Evolutionary conservation across 23 red algal species (phyloP), one percentile per base, ranked within the genome.

Genomic region (Chondrus crispus): DNA sequence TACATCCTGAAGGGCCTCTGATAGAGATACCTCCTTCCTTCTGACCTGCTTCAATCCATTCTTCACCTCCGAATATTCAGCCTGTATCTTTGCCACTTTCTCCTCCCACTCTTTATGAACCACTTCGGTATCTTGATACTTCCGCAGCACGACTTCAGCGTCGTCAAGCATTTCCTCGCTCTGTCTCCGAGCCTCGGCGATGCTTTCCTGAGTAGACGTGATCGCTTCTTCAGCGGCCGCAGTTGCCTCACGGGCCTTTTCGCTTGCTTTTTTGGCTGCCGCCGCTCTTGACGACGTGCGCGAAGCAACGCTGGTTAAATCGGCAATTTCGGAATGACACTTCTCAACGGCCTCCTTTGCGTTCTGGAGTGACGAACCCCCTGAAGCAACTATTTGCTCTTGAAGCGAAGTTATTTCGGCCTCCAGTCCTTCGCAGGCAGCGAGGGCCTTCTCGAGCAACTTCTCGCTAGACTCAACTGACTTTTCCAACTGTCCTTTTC

Each of bases 331-430:
- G 14, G n/a, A 64, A n/a, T 53, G 29, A 19, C 48, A 73, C 5
- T 38, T 14, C 45, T 81, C 90, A 16, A 91, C 82, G n/a, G 70
- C 88, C 22, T 73, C 77, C 50, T 89, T 89, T 11, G 91, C 89
- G 20, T 85, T 62, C 36, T 88, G 60, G 85, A 94, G 54, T 55
- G 74, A 55, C 49, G 36, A 12, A 9, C 90, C 95, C 29, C 95
- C 95, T 26, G 79, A 64, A n/a, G 90, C 91, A 14, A 98, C 44
- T 26, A 98, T 91, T 51, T 71, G 50, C 54, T 84, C 90, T 50
- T 98, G 86, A 12, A 94, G 57, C 51, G 86, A 2, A 24, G 30
- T 38, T 18, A 98, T 89, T 2, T 81, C 90, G 6, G 84, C 72
- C 35, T 98, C 95, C 3, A 94, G 53, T 4, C 45, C 57, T 41